Base-by-base conservation (phyloP, 352 stramenopile genomes). In the Pythium guiyangense region DNA sequence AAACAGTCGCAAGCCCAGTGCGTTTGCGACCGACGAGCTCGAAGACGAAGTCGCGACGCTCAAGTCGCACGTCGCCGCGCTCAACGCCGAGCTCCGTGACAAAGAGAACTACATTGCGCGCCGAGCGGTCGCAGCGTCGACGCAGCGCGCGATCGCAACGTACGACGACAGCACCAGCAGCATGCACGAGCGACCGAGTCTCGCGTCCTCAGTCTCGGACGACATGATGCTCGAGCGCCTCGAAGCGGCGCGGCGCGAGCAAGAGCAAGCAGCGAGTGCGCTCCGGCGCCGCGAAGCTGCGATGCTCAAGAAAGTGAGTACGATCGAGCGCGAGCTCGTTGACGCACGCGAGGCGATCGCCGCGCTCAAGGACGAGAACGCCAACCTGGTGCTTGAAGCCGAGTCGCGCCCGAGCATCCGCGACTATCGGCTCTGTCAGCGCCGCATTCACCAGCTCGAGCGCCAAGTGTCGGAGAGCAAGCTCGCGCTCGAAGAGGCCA, bases 331-430 rank as follows among this genome's bases (percentile, higher is more conserved):
- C 25, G 79, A 96, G 47, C 54, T 96, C 18, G 58, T 87, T 9
- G 48, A 54, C 15, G 77, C 84, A 31, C 70, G 72, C 20, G 78
- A 91, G 46, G 78, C 66, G 4, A 86, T 94, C 27, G 62, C 67
- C 3, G 77, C 90, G 34, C 57, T 94, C 44, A 90, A 87, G 60
- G 81, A 94, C 39, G 82, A 93, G 49, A 92, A 94, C 45, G 71
- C 80, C 2, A 94, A 93, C 40, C 45, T 96, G 40, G 72, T 66
- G 20, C 46, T 92, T 15, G 86, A 94, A 54, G 74, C 79, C 0
- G 77, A 92, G 47, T 93, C 86, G 9, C 69, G 84, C 25, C 84
- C 86, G 40, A 92, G 74, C 49, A 94, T 96, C 55, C 82, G 80
- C 18, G 84, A 93, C 49, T 94, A 92, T 54, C 69, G 87, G 6